Percentiles rank a stretch among this genome's conserved stretches.
Evolutionary conservation across 768 basidiomycete species (phyloP).

Genomic region (Tulasnella sp.): DNA sequence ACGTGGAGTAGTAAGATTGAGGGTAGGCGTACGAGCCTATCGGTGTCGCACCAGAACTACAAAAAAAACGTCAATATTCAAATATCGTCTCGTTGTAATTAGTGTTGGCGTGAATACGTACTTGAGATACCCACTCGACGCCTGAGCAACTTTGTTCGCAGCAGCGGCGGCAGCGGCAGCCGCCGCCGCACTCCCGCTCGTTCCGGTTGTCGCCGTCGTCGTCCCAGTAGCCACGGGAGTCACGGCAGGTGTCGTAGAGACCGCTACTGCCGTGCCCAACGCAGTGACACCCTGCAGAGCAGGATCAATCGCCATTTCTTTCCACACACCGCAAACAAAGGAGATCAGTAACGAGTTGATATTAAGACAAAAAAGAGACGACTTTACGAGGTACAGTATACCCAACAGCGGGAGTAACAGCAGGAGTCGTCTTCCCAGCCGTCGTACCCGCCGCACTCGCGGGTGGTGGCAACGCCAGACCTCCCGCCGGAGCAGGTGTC

Average conservation of each 20-base stretch:
- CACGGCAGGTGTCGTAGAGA: slow-evolving; percentile 38
- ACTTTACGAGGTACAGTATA: not conserved
- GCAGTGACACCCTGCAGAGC: slow-evolving; percentile 50
- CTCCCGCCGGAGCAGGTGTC: too few relatives aligned
- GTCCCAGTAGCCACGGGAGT: slow-evolving; percentile 20
- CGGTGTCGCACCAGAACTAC: not conserved
- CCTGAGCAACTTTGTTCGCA: slow-evolving; percentile 2
- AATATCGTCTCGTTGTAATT: not conserved
- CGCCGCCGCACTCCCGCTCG: slow-evolving; percentile 30
- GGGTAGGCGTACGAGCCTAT: not conserved
- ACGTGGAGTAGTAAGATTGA: not conserved
- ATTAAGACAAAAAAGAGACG: not conserved
- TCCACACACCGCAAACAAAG: not conserved
- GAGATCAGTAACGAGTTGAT: not conserved
- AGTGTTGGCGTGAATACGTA: not conserved
- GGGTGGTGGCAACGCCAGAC: not conserved
- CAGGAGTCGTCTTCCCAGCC: not conserved
- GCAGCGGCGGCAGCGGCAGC: slow-evolving; percentile 28
- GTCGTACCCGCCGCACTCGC: not conserved
- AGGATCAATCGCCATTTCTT: slow-evolving; percentile 55
- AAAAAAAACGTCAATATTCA: not conserved
- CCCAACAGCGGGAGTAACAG: not conserved
- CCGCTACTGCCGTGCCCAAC: slow-evolving; percentile 17
- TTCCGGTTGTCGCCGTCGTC: slow-evolving; percentile 32
- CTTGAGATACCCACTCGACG: slow-evolving; percentile 12